Evolutionary conservation across 306 rosid species (phyloP), one percentile per base, ranked within the genome.

Genomic region (Malus domestica): DNA sequence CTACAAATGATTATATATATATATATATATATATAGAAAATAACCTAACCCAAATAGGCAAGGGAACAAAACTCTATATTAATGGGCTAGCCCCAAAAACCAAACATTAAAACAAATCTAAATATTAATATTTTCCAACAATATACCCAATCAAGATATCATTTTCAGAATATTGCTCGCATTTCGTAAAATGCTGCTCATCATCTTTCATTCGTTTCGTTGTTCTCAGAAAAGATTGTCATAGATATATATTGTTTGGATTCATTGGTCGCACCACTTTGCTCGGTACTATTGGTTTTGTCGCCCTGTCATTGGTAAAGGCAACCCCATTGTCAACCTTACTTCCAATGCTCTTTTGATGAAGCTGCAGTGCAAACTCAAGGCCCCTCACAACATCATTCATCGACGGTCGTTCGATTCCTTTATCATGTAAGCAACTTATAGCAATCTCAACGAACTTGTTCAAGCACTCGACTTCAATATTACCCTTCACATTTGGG

Each of bases 311-410:
- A 16, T 4, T 51, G 20, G 4, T 51, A 10, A 11, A 0, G 32
- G 32, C 16, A 59, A 23, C 29, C 4, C 3, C 64, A 9, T 59
- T 4, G 14, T n/a, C 71, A 1, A 15, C 64, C 15, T 30, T 52
- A 52, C 5, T 32, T 49, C 16, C 63, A 1, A 14, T 59, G 14
- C 29, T 10, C 6, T 10, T 9, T 10, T 59, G 15, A 23, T 90
- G 86, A 72, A 80, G 75, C 67, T 85, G 82, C 80, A 74, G n/a
- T 20, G 88, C 87, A 16, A 70, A 22, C 66, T 68, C 78, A 44
- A 88, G 88, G 8, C 54, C 70, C 81, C 78, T 67, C 51, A 86
- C 72, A 35, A 87, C 89, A 12, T 89, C 91, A 29, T 86, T 86
- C 83, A 75, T 85, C 14, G 84, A 51, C 0, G 87, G 90, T 69